Evolutionary conservation across 2,329 filamentous ascomycete genomes (phyloP).

Genomic region (Raffaelea arxii): DNA sequence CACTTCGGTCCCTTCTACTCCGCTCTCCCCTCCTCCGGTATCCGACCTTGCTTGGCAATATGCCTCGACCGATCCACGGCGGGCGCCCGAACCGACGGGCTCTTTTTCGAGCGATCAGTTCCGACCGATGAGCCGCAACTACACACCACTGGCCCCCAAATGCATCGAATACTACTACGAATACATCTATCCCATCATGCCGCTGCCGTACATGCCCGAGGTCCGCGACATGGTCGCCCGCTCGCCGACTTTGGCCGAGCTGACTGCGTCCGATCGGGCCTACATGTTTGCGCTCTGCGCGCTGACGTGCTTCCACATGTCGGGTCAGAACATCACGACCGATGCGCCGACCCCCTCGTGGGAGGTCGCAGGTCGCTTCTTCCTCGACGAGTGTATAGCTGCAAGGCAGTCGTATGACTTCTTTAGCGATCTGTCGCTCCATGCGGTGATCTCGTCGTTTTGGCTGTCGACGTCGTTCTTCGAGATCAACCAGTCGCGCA

Average conservation of each 20-base stretch:
- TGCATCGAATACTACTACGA: constrained; percentile 54
- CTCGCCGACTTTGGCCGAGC: constrained; percentile 23
- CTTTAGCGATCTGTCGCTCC: constrained; percentile 42
- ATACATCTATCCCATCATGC: constrained; percentile 55
- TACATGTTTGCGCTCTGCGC: constrained; percentile 48
- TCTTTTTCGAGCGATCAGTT: constrained; percentile 31
- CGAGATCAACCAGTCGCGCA: constrained; percentile 50
- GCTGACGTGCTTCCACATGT: constrained; percentile 41
- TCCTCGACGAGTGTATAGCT: constrained; percentile 48
- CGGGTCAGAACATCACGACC: constrained; percentile 29
- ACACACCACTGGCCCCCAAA: constrained; percentile 36
- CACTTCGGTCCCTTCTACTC: constrained; percentile 16
- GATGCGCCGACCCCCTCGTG: constrained; percentile 29
- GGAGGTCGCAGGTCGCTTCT: constrained; percentile 41
- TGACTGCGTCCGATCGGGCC: constrained; percentile 29
- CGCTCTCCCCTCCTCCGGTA: constrained; percentile 10
- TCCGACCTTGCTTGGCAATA: constrained; percentile 20
- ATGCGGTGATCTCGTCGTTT: constrained; percentile 52
- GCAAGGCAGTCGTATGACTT: constrained; percentile 48
- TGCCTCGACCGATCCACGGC: constrained; percentile 19
- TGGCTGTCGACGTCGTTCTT: constrained; percentile 52
- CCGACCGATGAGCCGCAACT: constrained; percentile 30
- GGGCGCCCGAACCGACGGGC: constrained; percentile 25
- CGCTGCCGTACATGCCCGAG: constrained; percentile 47
- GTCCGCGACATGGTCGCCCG: constrained; percentile 39